Percentiles rank a stretch among this genome's conserved stretches.
Evolutionary conservation across 2,329 filamentous ascomycete genomes (phyloP).

Genomic region (Aspergillus ruber): DNA sequence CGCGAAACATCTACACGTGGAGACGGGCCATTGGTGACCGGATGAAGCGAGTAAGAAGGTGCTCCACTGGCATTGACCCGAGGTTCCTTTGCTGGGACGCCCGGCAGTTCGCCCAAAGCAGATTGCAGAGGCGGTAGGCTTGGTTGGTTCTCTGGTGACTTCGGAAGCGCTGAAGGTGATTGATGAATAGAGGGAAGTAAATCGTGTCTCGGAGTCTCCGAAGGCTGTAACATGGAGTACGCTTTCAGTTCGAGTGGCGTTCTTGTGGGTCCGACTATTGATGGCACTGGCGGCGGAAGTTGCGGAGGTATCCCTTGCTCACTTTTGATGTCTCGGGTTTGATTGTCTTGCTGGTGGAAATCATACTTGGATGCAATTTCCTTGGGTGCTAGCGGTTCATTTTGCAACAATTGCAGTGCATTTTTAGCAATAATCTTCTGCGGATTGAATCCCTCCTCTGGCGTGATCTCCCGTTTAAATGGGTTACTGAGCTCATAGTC

Average conservation of each 20-base stretch:
- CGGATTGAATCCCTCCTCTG: constrained; percentile 24
- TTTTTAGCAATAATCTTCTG: constrained; percentile 19
- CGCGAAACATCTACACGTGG: constrained; percentile 23
- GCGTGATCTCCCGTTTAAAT: constrained; percentile 40
- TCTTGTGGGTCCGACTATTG: background rate
- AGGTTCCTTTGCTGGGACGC: constrained; percentile 22
- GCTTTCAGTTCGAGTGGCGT: background rate
- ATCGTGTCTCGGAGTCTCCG: background rate
- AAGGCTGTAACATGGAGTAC: no score
- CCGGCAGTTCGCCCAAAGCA: constrained; percentile 24
- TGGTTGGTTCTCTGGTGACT: constrained; percentile 29
- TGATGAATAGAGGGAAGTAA: constrained; percentile 12
- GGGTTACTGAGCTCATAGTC: constrained; percentile 48
- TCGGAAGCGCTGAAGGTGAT: constrained; percentile 24
- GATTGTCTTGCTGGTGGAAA: background rate
- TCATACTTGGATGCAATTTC: constrained; percentile 1
- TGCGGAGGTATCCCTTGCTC: background rate
- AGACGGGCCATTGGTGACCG: constrained; percentile 16
- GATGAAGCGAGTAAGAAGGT: constrained; percentile 17
- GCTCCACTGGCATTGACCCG: constrained; percentile 21
- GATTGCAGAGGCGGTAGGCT: constrained; percentile 37
- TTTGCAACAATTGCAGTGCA: background rate
- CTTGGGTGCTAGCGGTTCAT: background rate
- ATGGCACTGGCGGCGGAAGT: background rate
- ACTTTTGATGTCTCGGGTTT: background rate